Percentiles rank a stretch among this genome's conserved stretches.
Evolutionary conservation across 768 basidiomycete species (phyloP).

Genomic region (Tephrocybe sp.): DNA sequence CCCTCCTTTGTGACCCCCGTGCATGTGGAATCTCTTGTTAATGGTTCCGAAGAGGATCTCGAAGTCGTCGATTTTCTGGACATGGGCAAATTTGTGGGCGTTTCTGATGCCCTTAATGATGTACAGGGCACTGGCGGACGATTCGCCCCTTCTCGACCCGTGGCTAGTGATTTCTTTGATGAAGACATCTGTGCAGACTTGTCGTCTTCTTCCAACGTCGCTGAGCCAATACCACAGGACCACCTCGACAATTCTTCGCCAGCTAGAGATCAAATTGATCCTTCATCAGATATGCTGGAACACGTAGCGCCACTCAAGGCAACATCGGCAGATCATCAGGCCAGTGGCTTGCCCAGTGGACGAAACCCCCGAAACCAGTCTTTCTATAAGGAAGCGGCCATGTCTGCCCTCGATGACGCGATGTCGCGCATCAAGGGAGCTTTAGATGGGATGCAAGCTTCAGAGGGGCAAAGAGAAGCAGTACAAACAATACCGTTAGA

Average conservation of each 20-base stretch:
- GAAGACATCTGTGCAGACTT: slow-evolving; percentile 27
- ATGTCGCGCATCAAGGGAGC: slow-evolving; percentile 88
- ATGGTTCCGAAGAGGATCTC: slow-evolving; percentile 56
- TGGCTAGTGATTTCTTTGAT: slow-evolving; percentile 77
- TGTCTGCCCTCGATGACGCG: slow-evolving; percentile 78
- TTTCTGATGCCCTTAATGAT: slow-evolving; percentile 24
- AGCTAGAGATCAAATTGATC: not conserved
- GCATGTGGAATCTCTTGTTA: slow-evolving; percentile 43
- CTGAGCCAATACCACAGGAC: slow-evolving; percentile 36
- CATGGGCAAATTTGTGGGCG: slow-evolving; percentile 66
- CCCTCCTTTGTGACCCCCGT: slow-evolving; percentile 33
- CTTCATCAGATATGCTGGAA: no score
- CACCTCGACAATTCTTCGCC: slow-evolving; percentile 1
- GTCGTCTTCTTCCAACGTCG: slow-evolving; percentile 28
- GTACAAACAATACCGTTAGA: slow-evolving; percentile 16
- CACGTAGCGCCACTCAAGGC: slow-evolving; percentile 9
- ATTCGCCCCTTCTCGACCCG: slow-evolving; percentile 36
- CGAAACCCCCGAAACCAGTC: slow-evolving; percentile 40
- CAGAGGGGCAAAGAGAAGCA: slow-evolving; percentile 34
- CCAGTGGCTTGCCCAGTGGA: slow-evolving; percentile 23
- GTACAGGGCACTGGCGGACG: slow-evolving; percentile 18
- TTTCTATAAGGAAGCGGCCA: slow-evolving; percentile 50
- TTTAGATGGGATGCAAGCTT: slow-evolving; percentile 63
- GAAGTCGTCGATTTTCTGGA: slow-evolving; percentile 85
- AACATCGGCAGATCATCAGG: slow-evolving; percentile 24